Evolutionary conservation across 2,329 filamentous ascomycete species (phyloP), one percentile per base, ranked within the genome.

Genomic region (Penicillium sp.): DNA sequence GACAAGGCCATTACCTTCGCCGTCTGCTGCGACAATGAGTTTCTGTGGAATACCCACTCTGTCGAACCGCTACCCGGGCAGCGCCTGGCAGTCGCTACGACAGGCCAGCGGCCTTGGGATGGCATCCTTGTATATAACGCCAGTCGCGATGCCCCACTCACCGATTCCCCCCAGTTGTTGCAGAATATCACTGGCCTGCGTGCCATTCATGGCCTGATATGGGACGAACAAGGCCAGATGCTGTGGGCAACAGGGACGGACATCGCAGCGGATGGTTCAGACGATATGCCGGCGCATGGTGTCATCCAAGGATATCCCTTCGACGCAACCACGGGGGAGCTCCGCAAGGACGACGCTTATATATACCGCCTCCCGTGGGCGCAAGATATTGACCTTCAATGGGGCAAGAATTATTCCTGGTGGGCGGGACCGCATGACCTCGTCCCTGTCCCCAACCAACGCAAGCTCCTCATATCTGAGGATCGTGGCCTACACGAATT

Each of bases 1-100:
- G 62, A 64, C 45, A 65, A 65, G 21, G 30, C 48, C 8, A 64
- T 65, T 46, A 65, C 62, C 8, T 65, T 58, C 40, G 62, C 59
- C 7, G 36, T 61, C 23, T 62, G 58, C 23, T 44, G 61, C 44
- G 58, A 61, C 1, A 62, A 56, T 7, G 51, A 60, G 1, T 56
- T 55, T 2, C 47, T 65, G 1, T 54, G 55, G 47, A 65, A 65
- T 41, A 54, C 62, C 1, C 62, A 65, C 27, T 58, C 51, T 13
- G 18, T 64, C 6, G 62, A 65, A 24, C 52, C 56, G 0, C 46
- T 65, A 3, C 62, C 62, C 0, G 60, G 58, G 1, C 43, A 62
- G 40, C 54, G 51, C 3, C 45, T 65, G 7, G 62, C 62, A 2
- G 58, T 65, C 6, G 60, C 40, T 1, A 65, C 61, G 2, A 65